Evolutionary conservation across 176 grass and related monocot species (phyloP).

Genomic region (Musa acuminata): DNA sequence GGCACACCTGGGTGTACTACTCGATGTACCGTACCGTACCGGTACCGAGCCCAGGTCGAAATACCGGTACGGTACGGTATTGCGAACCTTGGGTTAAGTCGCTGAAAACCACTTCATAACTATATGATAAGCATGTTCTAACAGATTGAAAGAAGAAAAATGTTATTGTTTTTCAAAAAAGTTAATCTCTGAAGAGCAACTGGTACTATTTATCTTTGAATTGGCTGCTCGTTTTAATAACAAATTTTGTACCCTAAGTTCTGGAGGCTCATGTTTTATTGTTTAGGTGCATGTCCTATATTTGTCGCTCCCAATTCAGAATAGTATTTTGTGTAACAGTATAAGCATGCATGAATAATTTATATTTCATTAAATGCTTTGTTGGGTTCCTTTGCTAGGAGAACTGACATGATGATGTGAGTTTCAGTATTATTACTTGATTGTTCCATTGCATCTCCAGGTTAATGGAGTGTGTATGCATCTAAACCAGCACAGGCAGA

Average conservation of each 20-base stretch:
- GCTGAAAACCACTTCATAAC: too few relatives aligned
- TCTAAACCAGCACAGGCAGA: conserved; percentile 30
- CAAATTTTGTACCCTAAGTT: too few relatives aligned
- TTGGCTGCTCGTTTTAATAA: too few relatives aligned
- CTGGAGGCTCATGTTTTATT: too few relatives aligned
- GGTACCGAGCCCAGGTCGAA: too few relatives aligned
- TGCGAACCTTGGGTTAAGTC: too few relatives aligned
- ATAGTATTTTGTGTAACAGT: neutral
- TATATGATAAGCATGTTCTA: neutral
- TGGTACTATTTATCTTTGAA: neutral
- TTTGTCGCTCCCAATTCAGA: neutral
- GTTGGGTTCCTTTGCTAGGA: too few relatives aligned
- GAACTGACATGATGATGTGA: neutral
- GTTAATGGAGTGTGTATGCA: conserved; percentile 30
- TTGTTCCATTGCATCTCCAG: conserved; percentile 11
- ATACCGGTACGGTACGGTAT: too few relatives aligned
- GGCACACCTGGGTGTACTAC: too few relatives aligned
- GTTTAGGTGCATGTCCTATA: neutral
- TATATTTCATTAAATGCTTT: neutral
- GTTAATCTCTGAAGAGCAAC: neutral
- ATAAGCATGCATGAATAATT: neutral
- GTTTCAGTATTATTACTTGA: neutral
- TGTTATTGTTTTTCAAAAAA: neutral
- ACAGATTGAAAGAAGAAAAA: neutral
- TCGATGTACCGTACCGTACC: too few relatives aligned